Conservation (phyloP, 2,329 filamentous ascomycete genomes). For the Triangularia verruculosa region DNA sequence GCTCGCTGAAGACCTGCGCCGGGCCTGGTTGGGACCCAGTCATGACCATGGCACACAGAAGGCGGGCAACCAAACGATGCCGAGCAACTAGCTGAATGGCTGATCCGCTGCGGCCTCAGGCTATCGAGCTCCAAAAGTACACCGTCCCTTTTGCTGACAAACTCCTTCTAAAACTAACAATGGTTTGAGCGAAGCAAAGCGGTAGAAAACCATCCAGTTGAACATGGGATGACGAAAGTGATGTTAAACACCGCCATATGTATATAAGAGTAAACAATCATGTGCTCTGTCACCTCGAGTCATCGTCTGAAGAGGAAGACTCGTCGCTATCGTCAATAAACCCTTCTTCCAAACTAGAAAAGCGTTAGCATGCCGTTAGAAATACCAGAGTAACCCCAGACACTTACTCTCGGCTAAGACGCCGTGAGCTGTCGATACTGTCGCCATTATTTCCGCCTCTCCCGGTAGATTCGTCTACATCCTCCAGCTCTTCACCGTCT, state of each 20-base stretch:
- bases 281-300: background rate
- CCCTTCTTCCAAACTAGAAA: slow-evolving; percentile 39
- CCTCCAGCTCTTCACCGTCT: slow-evolving; percentile 67
- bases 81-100: background rate
- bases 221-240: background rate
- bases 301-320: slow-evolving; percentile 26
- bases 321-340: slow-evolving; percentile 48
- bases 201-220: background rate
- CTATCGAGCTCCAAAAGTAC: background rate
- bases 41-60: background rate
- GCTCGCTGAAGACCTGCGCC: background rate
- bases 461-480: slow-evolving; percentile 49
- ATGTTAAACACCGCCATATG: background rate
- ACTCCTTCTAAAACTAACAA: background rate
- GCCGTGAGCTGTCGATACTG: slow-evolving; percentile 35
- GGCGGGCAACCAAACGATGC: background rate
- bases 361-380: slow-evolving; percentile 11
- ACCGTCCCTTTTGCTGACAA: background rate
- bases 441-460: slow-evolving; percentile 49
- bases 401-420: slow-evolving; percentile 71
- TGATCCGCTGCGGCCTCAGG: background rate
- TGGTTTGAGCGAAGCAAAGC: background rate
- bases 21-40: background rate
- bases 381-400: background rate
- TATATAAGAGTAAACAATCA: background rate